Percentiles rank a stretch among this genome's conserved stretches.
Conservation (phyloP, 164 flowering plant species). For the Vitis rupestris region DNA sequence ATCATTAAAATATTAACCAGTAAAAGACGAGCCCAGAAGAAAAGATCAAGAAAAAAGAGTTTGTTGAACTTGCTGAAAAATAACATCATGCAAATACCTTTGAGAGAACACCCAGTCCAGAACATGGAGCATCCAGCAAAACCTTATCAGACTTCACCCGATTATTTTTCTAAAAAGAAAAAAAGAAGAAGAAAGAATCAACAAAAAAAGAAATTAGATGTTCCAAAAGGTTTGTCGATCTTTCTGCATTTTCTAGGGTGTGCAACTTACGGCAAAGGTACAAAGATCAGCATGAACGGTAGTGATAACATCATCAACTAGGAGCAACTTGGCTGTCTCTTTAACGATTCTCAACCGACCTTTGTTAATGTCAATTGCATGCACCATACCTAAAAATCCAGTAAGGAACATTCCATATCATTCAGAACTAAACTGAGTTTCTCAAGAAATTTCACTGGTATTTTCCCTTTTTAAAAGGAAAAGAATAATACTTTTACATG, state of each 20-base stretch:
- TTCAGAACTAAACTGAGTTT: neutral
- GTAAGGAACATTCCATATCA: neutral
- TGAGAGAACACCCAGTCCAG: conserved; percentile 93
- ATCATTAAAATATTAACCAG: neutral
- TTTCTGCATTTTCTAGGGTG: neutral
- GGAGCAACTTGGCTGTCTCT: conserved; percentile 74
- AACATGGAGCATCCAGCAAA: conserved; percentile 91
- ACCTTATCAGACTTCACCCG: conserved; percentile 66
- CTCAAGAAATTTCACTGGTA: neutral
- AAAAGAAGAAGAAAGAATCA: neutral
- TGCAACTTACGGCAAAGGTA: conserved; percentile 47
- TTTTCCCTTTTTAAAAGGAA: neutral
- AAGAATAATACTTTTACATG: neutral
- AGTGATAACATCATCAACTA: conserved; percentile 57
- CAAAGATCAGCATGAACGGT: conserved; percentile 75
- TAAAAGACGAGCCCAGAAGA: neutral
- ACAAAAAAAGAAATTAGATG: neutral
- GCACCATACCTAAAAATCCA: conserved; percentile 56
- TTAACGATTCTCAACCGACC: conserved; percentile 80
- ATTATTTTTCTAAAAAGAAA: conserved; percentile 37
- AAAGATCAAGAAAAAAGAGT: neutral
- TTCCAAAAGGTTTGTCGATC: neutral
- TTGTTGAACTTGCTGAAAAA: conserved; percentile 1
- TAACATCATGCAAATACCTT: conserved; percentile 46
- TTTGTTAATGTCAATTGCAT: conserved; percentile 79